phyloP scores from a whole-genome alignment of 345 rosid genomes.

The Eucalyptus dawsonii region DNA sequence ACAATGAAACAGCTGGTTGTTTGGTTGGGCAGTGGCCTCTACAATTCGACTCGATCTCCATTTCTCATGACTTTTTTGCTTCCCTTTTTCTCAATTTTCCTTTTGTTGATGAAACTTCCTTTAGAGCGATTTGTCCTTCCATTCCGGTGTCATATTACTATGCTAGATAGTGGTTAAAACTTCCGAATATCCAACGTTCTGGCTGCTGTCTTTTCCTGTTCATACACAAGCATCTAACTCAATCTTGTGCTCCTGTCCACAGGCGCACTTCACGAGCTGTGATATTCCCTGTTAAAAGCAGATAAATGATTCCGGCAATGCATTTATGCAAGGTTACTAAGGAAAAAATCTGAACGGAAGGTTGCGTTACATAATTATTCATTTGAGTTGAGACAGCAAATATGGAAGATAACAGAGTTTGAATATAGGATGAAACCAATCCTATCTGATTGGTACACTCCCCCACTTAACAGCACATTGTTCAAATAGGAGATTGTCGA shows the following conservation, averaged over 20 bases:
- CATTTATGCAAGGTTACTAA: background rate
- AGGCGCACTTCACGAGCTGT: constrained; percentile 32
- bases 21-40: background rate
- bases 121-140: constrained; percentile 26
- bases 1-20: background rate
- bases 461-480: background rate
- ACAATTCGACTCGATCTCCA: background rate
- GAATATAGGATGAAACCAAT: background rate
- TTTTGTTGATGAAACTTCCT: background rate
- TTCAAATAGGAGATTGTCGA: background rate
- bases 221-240: background rate
- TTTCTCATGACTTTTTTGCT: background rate
- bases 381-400: background rate
- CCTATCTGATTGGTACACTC: background rate
- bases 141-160: constrained; percentile 3
- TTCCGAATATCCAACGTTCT: constrained; percentile 1
- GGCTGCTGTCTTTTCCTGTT: background rate
- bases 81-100: background rate
- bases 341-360: background rate
- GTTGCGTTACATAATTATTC: background rate
- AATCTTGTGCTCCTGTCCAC: constrained; percentile 50
- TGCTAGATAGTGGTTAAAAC: constrained; percentile 1
- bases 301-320: background rate
- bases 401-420: background rate
- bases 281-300: constrained; percentile 43